phyloP scores from a whole-genome alignment of 2,329 filamentous ascomycete genomes.

The Microascus cirrosus region DNA sequence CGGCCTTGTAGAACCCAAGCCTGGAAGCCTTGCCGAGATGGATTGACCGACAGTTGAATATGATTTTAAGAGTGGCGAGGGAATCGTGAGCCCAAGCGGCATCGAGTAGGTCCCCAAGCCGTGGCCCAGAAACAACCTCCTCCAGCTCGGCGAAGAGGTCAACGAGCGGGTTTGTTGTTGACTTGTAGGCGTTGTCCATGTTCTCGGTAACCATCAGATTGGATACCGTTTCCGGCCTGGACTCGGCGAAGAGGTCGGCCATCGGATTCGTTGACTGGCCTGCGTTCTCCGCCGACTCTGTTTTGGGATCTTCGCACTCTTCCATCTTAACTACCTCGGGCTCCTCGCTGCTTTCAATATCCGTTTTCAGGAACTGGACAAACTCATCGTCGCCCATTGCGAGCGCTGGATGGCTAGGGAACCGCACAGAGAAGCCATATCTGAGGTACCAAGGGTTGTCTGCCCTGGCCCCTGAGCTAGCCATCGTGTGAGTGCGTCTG shows the following conservation, averaged over 20 bases:
- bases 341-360: constrained; percentile 9
- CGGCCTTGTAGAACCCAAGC: constrained; percentile 35
- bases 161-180: constrained; percentile 32
- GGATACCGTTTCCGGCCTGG: background rate
- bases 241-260: too few relatives aligned
- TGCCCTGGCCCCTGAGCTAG: constrained; percentile 5
- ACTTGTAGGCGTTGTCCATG: constrained; percentile 32
- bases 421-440: constrained; percentile 23
- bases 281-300: background rate
- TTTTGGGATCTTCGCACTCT: background rate
- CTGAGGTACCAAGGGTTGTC: constrained; percentile 23
- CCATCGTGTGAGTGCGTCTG: background rate
- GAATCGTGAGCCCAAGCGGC: constrained; percentile 37
- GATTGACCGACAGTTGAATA: constrained; percentile 50
- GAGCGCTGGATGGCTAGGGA: constrained; percentile 24
- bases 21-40: constrained; percentile 44
- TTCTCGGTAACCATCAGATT: constrained; percentile 43
- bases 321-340: background rate
- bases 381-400: constrained; percentile 19
- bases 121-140: constrained; percentile 21
- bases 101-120: constrained; percentile 29
- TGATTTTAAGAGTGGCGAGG: constrained; percentile 41
- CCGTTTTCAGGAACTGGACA: constrained; percentile 16
- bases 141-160: constrained; percentile 44
- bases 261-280: too few relatives aligned